These are phyloP conservation scores for Bothia castanella DNA, from an alignment of 1,284 basidiomycete genomes.

Conservation along the genomic window DNA sequence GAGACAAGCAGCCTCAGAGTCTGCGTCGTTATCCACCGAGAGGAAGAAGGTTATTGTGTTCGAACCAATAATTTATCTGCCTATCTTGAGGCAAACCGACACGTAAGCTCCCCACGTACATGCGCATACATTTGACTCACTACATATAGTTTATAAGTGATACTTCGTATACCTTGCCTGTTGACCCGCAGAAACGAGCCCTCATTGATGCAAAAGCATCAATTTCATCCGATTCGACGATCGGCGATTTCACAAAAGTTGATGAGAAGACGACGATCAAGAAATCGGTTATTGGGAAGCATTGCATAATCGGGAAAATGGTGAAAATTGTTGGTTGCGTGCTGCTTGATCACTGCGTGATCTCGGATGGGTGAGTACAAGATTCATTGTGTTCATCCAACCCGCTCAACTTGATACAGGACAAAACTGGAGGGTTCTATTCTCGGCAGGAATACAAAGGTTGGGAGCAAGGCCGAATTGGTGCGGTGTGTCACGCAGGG, in stretches of 20 bases:
- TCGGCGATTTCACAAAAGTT: conserved; percentile 79
- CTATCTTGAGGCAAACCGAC: conserved; percentile 81
- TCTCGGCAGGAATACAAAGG: conserved; percentile 75
- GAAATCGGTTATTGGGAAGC: conserved; percentile 82
- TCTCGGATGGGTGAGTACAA: conserved; percentile 74
- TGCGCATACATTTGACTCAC: conserved; percentile 2
- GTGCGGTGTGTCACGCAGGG: conserved; percentile 85
- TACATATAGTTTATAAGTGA: conserved; percentile 47
- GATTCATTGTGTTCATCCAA: not conserved
- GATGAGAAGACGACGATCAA: conserved; percentile 86
- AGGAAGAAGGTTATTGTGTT: conserved; percentile 58
- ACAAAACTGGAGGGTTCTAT: conserved; percentile 90
- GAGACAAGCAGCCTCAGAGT: conserved; percentile 51
- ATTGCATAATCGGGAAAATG: conserved; percentile 85
- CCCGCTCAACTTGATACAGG: conserved; percentile 39
- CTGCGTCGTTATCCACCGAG: conserved; percentile 57
- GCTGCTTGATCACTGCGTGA: conserved; percentile 84
- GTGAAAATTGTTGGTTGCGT: conserved; percentile 85
- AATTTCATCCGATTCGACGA: conserved; percentile 81
- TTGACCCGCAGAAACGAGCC: conserved; percentile 56
- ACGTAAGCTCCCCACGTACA: conserved; percentile 40
- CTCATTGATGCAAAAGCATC: conserved; percentile 77
- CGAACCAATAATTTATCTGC: conserved; percentile 81
- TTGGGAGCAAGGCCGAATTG: conserved; percentile 79
- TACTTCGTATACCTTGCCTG: conserved; percentile 51